A percentile compares a stretch with the other conserved stretches of the same genome.
Conservation (phyloP, 805 yeast species). For the Diddensiella caesifluorescens region DNA sequence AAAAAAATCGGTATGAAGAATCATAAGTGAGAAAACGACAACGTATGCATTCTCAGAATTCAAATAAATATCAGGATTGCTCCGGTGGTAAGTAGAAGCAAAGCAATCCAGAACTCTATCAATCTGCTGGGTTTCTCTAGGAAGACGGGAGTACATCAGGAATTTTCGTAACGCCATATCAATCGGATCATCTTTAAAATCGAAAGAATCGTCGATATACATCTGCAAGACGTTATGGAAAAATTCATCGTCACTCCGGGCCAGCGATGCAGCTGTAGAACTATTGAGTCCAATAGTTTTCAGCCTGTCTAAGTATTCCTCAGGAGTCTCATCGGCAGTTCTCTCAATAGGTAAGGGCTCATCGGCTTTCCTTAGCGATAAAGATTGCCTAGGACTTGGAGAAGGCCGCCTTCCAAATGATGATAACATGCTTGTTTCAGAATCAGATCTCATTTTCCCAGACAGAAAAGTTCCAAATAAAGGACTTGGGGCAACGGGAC, state of each 20-base stretch:
- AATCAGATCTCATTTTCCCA: slow-evolving; percentile 7
- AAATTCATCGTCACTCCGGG: slow-evolving; percentile 30
- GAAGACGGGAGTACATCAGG: slow-evolving; percentile 53
- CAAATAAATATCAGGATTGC: slow-evolving; percentile 37
- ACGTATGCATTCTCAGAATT: slow-evolving; percentile 53
- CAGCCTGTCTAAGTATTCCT: slow-evolving; percentile 32
- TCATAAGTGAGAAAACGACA: slow-evolving; percentile 56
- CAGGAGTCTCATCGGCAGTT: slow-evolving; percentile 30
- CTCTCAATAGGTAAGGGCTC: slow-evolving; percentile 16
- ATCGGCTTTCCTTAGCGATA: slow-evolving; percentile 1
- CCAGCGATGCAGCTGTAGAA: slow-evolving; percentile 29
- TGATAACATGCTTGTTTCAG: slow-evolving; percentile 2
- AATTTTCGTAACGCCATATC: slow-evolving; percentile 62
- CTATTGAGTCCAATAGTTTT: slow-evolving; percentile 16
- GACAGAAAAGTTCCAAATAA: slow-evolving; percentile 17
- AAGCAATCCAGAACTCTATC: slow-evolving; percentile 60
- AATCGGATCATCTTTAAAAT: slow-evolving; percentile 51
- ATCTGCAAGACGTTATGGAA: slow-evolving; percentile 28
- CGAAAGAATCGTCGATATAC: slow-evolving; percentile 36
- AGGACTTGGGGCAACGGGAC: slow-evolving; percentile 8
- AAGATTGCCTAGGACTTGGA: slow-evolving; percentile 18
- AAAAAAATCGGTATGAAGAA: slow-evolving; percentile 71
- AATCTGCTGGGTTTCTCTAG: slow-evolving; percentile 71
- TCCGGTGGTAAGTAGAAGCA: slow-evolving; percentile 45
- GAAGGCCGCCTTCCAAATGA: slow-evolving; percentile 9